Conservation (phyloP, 2,329 filamentous ascomycete species). For the Alternaria triticimaculans region DNA sequence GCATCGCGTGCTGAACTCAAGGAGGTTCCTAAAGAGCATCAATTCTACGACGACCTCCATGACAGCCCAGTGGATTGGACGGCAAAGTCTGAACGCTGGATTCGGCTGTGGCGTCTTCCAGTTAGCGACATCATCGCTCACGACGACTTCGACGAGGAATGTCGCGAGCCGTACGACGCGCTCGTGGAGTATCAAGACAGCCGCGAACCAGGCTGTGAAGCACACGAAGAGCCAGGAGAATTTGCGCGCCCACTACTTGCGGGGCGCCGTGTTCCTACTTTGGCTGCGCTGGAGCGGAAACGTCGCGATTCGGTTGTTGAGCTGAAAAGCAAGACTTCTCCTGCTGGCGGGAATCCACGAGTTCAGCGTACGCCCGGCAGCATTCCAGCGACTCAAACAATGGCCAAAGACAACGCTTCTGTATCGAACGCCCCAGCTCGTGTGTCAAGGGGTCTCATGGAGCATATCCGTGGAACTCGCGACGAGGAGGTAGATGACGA, state of each 20-base stretch:
- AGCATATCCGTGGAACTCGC: background rate
- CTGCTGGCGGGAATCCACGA: background rate
- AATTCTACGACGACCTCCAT: background rate
- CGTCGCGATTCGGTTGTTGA: background rate
- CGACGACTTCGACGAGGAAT: background rate
- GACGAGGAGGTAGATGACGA: accelerated
- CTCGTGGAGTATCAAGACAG: background rate
- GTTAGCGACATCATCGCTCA: background rate
- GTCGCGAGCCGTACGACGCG: background rate
- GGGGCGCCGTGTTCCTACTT: background rate
- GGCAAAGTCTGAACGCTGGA: background rate
- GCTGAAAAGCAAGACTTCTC: background rate
- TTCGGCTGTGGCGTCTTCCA: background rate
- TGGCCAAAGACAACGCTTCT: background rate
- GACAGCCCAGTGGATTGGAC: background rate
- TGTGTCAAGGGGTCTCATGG: accelerated
- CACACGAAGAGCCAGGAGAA: background rate
- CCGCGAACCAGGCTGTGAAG: background rate
- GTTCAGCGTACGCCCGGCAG: no score
- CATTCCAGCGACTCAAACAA: no score
- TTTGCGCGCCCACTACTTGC: background rate
- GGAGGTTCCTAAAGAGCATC: background rate
- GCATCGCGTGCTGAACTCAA: background rate
- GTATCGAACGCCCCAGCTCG: background rate
- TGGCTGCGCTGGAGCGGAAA: background rate